These are phyloP conservation scores for Austroboletus novae-zelandiae DNA, from an alignment of 1,284 basidiomycete genomes.

Conservation along the genomic window DNA sequence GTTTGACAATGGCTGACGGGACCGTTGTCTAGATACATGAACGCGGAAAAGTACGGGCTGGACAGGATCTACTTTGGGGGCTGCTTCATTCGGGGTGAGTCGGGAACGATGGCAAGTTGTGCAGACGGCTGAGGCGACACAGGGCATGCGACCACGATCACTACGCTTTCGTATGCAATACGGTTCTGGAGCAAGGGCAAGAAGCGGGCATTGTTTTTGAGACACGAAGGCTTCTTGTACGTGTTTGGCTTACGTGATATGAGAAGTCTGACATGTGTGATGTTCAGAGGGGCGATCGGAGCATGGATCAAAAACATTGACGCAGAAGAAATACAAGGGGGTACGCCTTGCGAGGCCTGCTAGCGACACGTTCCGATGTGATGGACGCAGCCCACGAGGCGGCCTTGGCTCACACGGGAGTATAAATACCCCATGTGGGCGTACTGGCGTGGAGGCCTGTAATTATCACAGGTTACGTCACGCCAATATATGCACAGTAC, in stretches of 20 bases:
- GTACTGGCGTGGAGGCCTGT: conserved; percentile 16
- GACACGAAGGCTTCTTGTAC: conserved; percentile 97
- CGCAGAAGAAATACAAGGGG: conserved; percentile 32
- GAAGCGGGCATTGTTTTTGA: conserved; percentile 93
- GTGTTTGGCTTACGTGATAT: conserved; percentile 35
- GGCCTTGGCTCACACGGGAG: conserved; percentile 12
- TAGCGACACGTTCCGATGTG: conserved; percentile 10
- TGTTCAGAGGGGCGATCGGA: conserved; percentile 77
- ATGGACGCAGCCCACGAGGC: conserved; percentile 20
- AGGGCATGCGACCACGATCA: conserved; percentile 97
- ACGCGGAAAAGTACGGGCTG: conserved; percentile 97
- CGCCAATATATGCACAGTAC: not conserved
- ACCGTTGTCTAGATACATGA: conserved; percentile 80
- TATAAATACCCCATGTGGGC: conserved; percentile 26
- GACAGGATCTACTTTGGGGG: conserved; percentile 99
- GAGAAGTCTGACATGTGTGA: not conserved
- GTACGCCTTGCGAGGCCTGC: not conserved
- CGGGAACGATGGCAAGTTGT: not conserved
- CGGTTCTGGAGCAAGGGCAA: conserved; percentile 99
- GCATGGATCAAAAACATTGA: conserved; percentile 96
- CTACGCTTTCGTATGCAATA: conserved; percentile 97
- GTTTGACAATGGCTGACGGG: conserved; percentile 12
- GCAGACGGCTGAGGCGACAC: conserved; percentile 2
- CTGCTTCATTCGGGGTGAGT: conserved; percentile 94
- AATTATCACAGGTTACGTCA: conserved; percentile 23